A percentile compares a stretch with the other conserved stretches of the same genome.
Evolutionary conservation across 805 yeast genomes (phyloP).

Genomic region (Spathaspora girioi): DNA sequence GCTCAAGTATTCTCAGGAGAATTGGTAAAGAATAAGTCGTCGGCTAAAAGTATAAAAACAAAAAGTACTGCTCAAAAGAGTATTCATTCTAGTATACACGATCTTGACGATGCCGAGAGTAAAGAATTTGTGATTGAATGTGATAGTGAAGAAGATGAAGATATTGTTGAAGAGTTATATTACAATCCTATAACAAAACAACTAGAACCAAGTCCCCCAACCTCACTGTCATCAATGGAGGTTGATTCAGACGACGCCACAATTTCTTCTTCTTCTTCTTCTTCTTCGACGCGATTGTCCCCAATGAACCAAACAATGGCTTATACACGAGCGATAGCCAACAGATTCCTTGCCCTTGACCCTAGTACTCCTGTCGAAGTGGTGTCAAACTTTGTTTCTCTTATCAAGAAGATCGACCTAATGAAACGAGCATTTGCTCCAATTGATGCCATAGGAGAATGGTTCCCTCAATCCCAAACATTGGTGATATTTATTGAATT

Average conservation of each 20-base stretch:
- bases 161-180: conserved; percentile 23
- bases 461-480: conserved; percentile 35
- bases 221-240: conserved; percentile 14
- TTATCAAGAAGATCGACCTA: conserved; percentile 31
- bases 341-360: conserved; percentile 1
- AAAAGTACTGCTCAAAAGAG: background rate
- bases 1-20: conserved; percentile 13
- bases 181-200: conserved; percentile 31
- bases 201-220: conserved; percentile 25
- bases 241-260: background rate
- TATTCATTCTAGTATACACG: background rate
- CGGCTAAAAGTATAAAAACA: background rate
- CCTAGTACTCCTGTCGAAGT: conserved; percentile 17
- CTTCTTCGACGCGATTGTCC: background rate
- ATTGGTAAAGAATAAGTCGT: background rate
- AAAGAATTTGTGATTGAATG: conserved; percentile 29
- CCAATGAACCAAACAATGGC: background rate
- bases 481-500: conserved; percentile 38
- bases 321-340: background rate
- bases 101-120: conserved; percentile 7
- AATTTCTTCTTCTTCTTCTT: background rate
- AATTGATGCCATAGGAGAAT: conserved; percentile 34
- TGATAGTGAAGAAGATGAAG: conserved; percentile 16
- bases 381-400: conserved; percentile 27
- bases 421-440: conserved; percentile 38